Evolutionary conservation across 1,284 basidiomycete species (phyloP).

Genomic region (Vanrija sp.): DNA sequence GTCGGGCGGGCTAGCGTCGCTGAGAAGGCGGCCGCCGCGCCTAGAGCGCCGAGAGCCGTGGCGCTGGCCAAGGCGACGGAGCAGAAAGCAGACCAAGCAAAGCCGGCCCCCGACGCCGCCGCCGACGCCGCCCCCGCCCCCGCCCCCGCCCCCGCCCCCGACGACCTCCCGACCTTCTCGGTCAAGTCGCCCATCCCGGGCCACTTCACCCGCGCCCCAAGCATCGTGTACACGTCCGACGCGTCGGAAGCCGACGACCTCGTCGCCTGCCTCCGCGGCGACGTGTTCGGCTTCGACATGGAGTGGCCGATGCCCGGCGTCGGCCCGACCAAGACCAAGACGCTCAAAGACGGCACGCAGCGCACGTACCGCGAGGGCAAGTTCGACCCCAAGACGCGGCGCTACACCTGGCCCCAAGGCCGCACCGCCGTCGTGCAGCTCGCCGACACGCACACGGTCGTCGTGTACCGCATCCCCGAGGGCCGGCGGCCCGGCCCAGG

Average conservation of each 20-base stretch:
- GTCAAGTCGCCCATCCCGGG: slow-evolving; percentile 7
- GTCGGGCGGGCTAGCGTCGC: not conserved
- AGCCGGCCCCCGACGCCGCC: not conserved
- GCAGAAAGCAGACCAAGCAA: not conserved
- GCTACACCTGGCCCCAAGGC: slow-evolving; percentile 21
- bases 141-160: not conserved
- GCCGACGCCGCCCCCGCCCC: not conserved
- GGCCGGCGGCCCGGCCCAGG: slow-evolving; percentile 5
- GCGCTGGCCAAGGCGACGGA: not conserved
- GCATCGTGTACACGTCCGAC: slow-evolving; percentile 33
- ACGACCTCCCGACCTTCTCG: slow-evolving; percentile 31
- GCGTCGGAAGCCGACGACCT: slow-evolving; percentile 35
- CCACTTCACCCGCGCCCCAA: slow-evolving; percentile 11
- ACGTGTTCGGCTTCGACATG: slow-evolving; percentile 40
- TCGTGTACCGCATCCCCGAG: slow-evolving; percentile 43
- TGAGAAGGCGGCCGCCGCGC: not conserved
- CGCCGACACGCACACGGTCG: slow-evolving; percentile 39
- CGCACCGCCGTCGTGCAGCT: slow-evolving; percentile 47
- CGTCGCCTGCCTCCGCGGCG: slow-evolving; percentile 28
- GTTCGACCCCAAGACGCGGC: slow-evolving; percentile 13
- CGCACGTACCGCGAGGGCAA: not conserved
- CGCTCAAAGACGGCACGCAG: not conserved
- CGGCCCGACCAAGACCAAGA: not conserved
- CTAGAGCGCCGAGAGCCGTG: not conserved
- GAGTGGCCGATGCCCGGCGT: slow-evolving; percentile 38